A percentile compares a stretch with the other conserved stretches of the same genome.
Conservation (phyloP, 768 basidiomycete species). For the Collybia mongolica region DNA sequence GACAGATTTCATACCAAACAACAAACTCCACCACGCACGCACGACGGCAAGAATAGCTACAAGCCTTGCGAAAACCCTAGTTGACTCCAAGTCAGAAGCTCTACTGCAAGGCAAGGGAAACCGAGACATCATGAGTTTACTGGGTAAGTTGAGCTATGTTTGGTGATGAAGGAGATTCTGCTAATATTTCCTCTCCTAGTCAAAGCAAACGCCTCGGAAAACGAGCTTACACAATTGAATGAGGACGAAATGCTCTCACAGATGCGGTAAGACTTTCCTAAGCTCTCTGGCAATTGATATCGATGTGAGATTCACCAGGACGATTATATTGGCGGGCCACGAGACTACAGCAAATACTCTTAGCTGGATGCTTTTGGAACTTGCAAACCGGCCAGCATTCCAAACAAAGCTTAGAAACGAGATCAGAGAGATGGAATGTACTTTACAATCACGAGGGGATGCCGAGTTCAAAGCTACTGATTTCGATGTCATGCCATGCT, state of each 20-base stretch:
- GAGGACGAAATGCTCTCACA: conserved; percentile 49
- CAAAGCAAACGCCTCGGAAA: conserved; percentile 52
- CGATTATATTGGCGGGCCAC: conserved; percentile 51
- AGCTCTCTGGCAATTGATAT: conserved; percentile 35
- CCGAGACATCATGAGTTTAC: conserved; percentile 40
- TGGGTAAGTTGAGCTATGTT: conserved; percentile 28
- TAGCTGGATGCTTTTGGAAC: conserved; percentile 61
- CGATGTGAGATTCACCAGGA: conserved; percentile 42
- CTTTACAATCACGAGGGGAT: conserved; percentile 32
- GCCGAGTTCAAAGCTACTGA: conserved; percentile 38
- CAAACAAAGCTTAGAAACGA: conserved; percentile 66
- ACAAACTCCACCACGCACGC: conserved; percentile 27
- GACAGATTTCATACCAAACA: conserved; percentile 26
- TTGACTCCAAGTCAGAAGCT: conserved; percentile 33
- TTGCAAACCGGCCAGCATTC: conserved; percentile 54
- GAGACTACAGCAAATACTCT: conserved; percentile 61
- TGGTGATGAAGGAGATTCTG: neutral
- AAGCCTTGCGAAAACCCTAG: conserved; percentile 31
- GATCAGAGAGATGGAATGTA: conserved; percentile 39
- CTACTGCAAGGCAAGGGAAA: conserved; percentile 30
- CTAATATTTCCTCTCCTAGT: conserved; percentile 29
- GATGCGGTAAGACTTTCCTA: conserved; percentile 49
- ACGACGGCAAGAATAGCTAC: conserved; percentile 29
- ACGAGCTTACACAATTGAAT: conserved; percentile 38
- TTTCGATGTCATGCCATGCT: conserved; percentile 50